Evolutionary conservation across 108 stramenopile species (phyloP), one percentile per base, ranked within the genome.

Genomic region (Nitzschia palea): DNA sequence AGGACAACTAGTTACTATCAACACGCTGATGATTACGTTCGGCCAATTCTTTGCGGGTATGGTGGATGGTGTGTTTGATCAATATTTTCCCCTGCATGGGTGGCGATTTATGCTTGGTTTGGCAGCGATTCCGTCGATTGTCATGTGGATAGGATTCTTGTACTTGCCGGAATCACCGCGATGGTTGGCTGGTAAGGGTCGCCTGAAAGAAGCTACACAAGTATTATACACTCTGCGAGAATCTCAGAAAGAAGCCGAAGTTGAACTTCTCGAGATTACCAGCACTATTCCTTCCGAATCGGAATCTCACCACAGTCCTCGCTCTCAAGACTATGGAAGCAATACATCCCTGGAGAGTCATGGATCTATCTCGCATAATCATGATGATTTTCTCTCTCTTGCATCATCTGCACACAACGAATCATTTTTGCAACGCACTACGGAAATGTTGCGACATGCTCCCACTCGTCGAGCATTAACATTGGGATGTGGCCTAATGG

Each of bases 61-160:
- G 76, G 83, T 91, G 2, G 88, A 93, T 58, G 91, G 89, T 1
- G 23, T 76, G 20, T 77, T 85, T 25, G 65, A 81, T 54, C 55
- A 65, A 32, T 57, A 67, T 29, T 60, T 79, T 29, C 77, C 75
- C 1, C 53, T 55, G 3, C 70, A 48, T 27, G 91, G 91, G 26
- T 95, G 94, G 94, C 55, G 94, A 32, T 89, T 62, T 48, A 95
- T 95, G 94, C 70, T 95, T 40, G 90, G 93, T 6, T 54, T 91
- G 36, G 88, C 87, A 14, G 87, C 84, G 0, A 25, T 86, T 9
- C 89, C 86, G 8, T 51, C 51, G 30, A 10, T 82, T 0, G 29
- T 82, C 36, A 86, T 89, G 88, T 76, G 67, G 20, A 25, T 66
- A 33, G 85, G 85, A 29, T 86, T 89, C 55, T 66, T 79, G 47